Evolutionary conservation across 2,329 filamentous ascomycete genomes (phyloP).

Genomic region (Grosmannia serpens): DNA sequence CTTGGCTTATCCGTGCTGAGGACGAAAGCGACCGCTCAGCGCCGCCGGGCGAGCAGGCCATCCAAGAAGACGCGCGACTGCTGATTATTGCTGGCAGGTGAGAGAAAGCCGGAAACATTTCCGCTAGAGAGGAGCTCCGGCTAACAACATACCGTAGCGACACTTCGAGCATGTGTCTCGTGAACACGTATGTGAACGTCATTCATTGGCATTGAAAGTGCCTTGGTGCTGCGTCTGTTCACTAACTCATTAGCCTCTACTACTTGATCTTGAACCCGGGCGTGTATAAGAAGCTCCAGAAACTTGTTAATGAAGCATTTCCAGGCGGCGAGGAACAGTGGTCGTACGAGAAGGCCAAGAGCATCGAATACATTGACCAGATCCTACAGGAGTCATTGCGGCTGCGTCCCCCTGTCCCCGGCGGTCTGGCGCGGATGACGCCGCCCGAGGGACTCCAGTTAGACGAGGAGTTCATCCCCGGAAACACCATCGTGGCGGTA

Average conservation of each 20-base stretch:
- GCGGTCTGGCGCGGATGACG: no score
- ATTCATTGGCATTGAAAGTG: no score
- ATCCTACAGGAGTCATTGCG: constrained; percentile 24
- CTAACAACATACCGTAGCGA: not conserved
- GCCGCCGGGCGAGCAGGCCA: not conserved
- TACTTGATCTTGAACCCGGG: constrained; percentile 10
- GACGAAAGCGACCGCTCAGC: not conserved
- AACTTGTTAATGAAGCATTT: constrained; percentile 16
- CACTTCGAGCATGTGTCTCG: not conserved
- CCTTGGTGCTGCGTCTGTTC: not conserved
- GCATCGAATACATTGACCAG: constrained; percentile 18
- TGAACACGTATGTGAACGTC: not conserved
- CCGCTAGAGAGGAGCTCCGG: not conserved
- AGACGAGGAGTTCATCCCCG: constrained; percentile 24
- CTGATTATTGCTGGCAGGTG: not conserved
- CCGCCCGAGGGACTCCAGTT: no score
- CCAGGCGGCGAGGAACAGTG: constrained; percentile 15
- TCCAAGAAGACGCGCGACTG: no score
- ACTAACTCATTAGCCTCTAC: constrained; percentile 22
- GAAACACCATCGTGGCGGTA: constrained; percentile 20
- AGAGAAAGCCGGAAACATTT: not conserved
- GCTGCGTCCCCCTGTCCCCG: constrained; percentile 18
- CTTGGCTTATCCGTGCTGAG: not conserved
- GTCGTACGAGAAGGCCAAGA: constrained; percentile 21
- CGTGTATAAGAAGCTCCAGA: constrained; percentile 10